These are phyloP conservation scores for Tulasnella sp. DNA, from an alignment of 768 basidiomycete species.

Conservation along the genomic window DNA sequence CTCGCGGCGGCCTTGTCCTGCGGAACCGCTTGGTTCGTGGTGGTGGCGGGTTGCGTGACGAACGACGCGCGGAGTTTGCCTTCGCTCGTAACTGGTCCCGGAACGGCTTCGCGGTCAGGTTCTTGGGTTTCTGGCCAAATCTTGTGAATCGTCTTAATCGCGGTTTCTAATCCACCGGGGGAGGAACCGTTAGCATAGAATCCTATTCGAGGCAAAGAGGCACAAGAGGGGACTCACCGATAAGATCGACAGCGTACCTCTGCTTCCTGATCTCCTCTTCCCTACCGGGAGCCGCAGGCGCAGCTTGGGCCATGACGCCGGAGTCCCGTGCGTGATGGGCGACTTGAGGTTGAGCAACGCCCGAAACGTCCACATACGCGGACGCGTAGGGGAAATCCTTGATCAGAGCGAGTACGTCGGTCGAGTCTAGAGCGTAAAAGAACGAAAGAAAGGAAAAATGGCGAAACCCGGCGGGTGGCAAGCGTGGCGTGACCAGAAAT, in stretches of 20 bases:
- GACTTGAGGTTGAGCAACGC: background rate
- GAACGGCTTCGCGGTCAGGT: background rate
- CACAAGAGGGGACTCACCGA: background rate
- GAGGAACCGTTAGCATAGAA: background rate
- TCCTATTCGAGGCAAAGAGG: background rate
- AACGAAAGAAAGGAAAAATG: background rate
- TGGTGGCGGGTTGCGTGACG: background rate
- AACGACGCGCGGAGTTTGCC: background rate
- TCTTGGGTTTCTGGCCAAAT: conserved; percentile 11
- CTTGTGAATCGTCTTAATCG: conserved; percentile 7
- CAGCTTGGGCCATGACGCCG: background rate
- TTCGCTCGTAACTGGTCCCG: background rate
- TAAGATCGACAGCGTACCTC: conserved; percentile 5
- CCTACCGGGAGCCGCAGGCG: background rate
- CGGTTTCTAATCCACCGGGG: background rate
- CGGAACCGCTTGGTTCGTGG: background rate
- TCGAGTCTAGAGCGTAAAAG: background rate
- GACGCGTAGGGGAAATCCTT: background rate
- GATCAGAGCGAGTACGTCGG: background rate
- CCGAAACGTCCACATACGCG: background rate
- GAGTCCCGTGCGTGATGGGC: background rate
- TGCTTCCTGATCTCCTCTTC: conserved; percentile 5
- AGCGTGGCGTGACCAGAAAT: background rate
- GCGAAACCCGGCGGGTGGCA: background rate
- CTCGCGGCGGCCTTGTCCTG: background rate